Base-by-base conservation (phyloP, 208 protist genomes). In the Acanthamoeba castellanii region DNA sequence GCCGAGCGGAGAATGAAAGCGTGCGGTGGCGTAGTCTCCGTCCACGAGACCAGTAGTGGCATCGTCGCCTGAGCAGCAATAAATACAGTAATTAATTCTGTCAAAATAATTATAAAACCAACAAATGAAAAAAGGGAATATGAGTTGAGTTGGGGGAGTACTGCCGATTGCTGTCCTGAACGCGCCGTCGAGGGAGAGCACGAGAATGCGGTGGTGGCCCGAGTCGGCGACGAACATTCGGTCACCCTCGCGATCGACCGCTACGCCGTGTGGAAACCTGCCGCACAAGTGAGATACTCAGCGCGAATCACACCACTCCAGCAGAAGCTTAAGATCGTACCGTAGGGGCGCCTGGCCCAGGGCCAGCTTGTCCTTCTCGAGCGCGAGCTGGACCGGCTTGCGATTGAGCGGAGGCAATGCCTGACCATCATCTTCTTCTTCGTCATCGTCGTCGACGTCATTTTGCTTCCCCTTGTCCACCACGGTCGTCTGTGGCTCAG, bases 321-420 rank as follows among this genome's bases (percentile, higher is more conserved):
- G 25, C 0, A 14, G 57, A n/a, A 64, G 57, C 57, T 45, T 45
- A 8, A 45, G 0, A 7, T 4, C n/a, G 4, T 34, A 70, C 61
- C 61, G 61, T 5, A 70, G 61, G 0, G 20, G 61, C 7, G 61
- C 61, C 6, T 27, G 18, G 61, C 61, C 61, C 9, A 70, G 27
- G 61, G 61, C 61, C 61, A 70, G 61, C 61, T 70, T 70, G 61
- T 70, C 61, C 61, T 70, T 70, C 61, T 70, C 61, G 25, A 70
- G 61, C 61, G n/a, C 27, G 27, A 70, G 61, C 27, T 32, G 61
- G 61, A 70, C 27, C 61, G 61, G 61, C 27, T 30, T 70, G 61
- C 61, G 3, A 30, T 70, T 70, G 27, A 70, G 61, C n/a, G 61
- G 27, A 14, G 20, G 61, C 61, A 70, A 34, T 6, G 57, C 5